Conservation (phyloP, 2,329 filamentous ascomycete genomes). For the Rhynchosporium secalis region DNA sequence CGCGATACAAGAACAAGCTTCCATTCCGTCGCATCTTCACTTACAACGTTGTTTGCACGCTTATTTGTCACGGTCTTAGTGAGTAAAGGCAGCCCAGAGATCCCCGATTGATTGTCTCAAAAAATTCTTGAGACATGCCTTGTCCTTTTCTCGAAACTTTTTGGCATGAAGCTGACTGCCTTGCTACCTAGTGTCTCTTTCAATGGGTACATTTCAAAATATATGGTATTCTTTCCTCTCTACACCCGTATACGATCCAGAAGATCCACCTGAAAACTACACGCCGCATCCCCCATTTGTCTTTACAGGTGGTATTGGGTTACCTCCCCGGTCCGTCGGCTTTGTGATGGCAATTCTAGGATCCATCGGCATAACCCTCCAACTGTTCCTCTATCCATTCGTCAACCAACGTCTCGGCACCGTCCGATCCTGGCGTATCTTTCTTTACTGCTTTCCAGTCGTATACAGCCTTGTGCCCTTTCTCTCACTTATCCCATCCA, state of each 20-base stretch:
- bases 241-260: constrained; percentile 49
- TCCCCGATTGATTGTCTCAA: no score
- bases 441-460: constrained; percentile 68
- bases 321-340: constrained; percentile 70
- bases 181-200: constrained; percentile 57
- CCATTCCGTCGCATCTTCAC: constrained; percentile 48
- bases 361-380: constrained; percentile 70
- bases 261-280: constrained; percentile 51
- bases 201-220: constrained; percentile 61
- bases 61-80: no score
- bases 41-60: constrained; percentile 46
- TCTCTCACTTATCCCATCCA: constrained; percentile 62
- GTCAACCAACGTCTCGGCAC: constrained; percentile 68
- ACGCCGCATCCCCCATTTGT: constrained; percentile 40
- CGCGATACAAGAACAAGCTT: constrained; percentile 41
- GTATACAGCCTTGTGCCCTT: constrained; percentile 71
- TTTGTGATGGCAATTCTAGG: constrained; percentile 76
- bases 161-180: no score
- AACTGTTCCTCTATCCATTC: constrained; percentile 69
- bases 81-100: no score
- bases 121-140: no score
- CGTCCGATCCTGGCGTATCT: constrained; percentile 65
- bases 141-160: no score
- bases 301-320: constrained; percentile 71
- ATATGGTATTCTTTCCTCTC: constrained; percentile 65